Conservation (phyloP, 805 yeast genomes). For the Wickerhamiella sergipiensis region DNA sequence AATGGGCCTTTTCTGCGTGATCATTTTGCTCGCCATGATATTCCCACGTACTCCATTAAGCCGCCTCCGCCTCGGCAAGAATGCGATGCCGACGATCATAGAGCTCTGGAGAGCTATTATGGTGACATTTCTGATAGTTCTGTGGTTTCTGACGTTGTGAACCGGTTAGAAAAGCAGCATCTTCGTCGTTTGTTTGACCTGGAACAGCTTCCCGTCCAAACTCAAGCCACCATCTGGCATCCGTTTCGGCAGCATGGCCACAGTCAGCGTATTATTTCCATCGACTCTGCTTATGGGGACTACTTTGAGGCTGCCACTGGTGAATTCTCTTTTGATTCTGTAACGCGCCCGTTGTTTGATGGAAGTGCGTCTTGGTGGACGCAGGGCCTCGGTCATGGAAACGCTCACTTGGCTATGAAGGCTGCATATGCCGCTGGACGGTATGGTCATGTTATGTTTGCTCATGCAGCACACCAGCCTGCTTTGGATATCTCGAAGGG, state of each 20-base stretch:
- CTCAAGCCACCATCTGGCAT: neutral
- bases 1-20: neutral
- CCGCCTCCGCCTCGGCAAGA: neutral
- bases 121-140: neutral
- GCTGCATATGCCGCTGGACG: neutral
- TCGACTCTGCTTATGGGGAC: neutral
- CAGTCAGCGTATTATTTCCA: neutral
- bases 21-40: neutral
- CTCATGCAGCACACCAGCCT: neutral
- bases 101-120: neutral
- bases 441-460: neutral
- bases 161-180: neutral
- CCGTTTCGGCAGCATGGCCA: neutral
- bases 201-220: neutral
- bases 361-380: neutral
- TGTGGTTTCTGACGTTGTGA: neutral
- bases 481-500: neutral
- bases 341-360: neutral
- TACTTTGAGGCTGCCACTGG: neutral
- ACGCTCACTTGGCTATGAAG: neutral
- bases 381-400: neutral
- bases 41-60: neutral
- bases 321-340: neutral
- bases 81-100: neutral
- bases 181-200: neutral